Conservation (phyloP, 345 rosid genomes). For the Cardamine occulta region DNA sequence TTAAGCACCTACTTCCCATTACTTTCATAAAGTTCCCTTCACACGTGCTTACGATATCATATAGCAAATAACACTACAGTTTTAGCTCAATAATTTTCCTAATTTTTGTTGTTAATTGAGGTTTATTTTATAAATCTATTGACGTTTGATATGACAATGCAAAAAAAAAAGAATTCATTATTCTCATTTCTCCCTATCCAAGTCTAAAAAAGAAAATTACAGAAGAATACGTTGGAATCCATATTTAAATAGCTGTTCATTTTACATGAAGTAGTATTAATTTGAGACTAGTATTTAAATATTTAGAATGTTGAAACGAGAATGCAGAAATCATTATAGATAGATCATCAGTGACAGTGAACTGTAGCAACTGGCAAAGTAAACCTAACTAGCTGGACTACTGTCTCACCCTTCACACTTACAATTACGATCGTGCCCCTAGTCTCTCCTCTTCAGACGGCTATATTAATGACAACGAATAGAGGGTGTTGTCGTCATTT, state of each 20-base stretch:
- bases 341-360: conserved; percentile 36
- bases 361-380: conserved; percentile 40
- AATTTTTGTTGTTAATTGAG: not conserved
- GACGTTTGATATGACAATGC: not conserved
- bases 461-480: not conserved
- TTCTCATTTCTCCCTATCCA: conserved; percentile 6
- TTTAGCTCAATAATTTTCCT: not conserved
- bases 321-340: conserved; percentile 23
- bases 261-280: not conserved
- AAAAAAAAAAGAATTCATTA: not conserved
- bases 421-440: conserved; percentile 20
- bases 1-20: conserved; percentile 35
- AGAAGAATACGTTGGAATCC: not conserved
- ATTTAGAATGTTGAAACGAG: not conserved
- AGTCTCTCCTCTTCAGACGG: not conserved
- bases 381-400: conserved; percentile 29
- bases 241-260: not conserved
- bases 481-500: conserved; percentile 17
- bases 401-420: not conserved
- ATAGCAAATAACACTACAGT: not conserved
- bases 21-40: conserved; percentile 40
- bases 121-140: not conserved
- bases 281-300: not conserved
- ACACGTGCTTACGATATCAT: conserved; percentile 35
- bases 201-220: conserved; percentile 20